These are phyloP conservation scores for Neurospora sp. DNA, from an alignment of 495 filamentous ascomycete species.

Conservation along the genomic window DNA sequence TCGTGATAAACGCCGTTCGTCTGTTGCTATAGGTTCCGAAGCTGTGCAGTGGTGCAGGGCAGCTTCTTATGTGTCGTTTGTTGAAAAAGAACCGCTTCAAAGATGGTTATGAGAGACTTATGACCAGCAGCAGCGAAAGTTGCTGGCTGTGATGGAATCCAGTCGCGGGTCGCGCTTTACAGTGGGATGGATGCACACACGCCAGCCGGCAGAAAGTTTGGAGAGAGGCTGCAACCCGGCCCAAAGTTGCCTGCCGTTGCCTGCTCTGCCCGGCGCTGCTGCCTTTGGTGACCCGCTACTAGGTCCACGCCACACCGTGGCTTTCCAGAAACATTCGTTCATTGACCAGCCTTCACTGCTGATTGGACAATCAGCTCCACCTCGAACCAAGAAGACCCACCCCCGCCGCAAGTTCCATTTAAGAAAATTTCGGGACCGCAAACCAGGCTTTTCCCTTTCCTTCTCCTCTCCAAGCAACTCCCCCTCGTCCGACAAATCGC, in stretches of 20 bases:
- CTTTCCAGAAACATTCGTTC: not conserved
- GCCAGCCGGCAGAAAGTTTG: not conserved
- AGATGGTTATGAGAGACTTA: not conserved
- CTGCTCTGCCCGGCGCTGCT: not conserved
- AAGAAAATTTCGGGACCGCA: slow-evolving; percentile 16
- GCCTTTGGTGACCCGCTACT: not conserved
- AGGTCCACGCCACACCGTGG: not conserved
- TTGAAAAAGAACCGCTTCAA: not conserved
- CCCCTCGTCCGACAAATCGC: slow-evolving; percentile 99
- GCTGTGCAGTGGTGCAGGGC: not conserved
- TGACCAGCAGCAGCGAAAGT: not conserved
- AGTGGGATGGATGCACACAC: not conserved
- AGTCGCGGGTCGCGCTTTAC: not conserved
- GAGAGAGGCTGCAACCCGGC: not conserved
- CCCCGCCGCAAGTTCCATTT: not conserved
- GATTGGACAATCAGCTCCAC: not conserved
- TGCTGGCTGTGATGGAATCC: not conserved
- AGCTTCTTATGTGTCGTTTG: not conserved
- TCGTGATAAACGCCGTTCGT: not conserved
- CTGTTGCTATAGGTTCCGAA: not conserved
- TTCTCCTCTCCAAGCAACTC: slow-evolving; percentile 36
- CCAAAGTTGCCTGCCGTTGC: not conserved
- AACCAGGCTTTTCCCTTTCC: slow-evolving; percentile 19
- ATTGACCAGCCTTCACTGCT: not conserved
- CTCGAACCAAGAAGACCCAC: not conserved